These are phyloP conservation scores for Hippophae tibetana DNA, from an alignment of 306 rosid genomes.

Conservation along the genomic window DNA sequence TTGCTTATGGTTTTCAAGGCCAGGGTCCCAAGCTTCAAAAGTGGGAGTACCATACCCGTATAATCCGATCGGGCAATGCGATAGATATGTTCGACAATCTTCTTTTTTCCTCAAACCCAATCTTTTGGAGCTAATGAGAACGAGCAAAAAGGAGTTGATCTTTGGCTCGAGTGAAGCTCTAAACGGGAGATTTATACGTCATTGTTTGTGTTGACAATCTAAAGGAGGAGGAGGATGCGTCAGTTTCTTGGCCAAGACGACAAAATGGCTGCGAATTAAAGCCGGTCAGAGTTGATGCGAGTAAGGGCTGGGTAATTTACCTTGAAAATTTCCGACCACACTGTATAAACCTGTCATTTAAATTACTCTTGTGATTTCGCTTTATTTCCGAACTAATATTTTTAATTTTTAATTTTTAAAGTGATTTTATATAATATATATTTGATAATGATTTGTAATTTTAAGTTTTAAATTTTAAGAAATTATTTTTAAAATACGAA, in stretches of 20 bases:
- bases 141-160: not conserved
- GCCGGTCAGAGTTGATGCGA: not conserved
- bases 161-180: not conserved
- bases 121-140: not conserved
- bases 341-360: too few relatives aligned
- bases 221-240: conserved; percentile 2
- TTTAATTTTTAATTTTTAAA: too few relatives aligned
- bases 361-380: too few relatives aligned
- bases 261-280: conserved; percentile 2
- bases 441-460: too few relatives aligned
- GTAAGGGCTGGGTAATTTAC: not conserved
- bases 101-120: not conserved
- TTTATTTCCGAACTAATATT: too few relatives aligned
- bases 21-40: conserved; percentile 76
- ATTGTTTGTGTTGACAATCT: conserved; percentile 9
- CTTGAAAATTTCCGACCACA: too few relatives aligned
- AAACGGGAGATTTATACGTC: not conserved
- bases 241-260: conserved; percentile 38
- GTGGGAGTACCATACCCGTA: conserved; percentile 48
- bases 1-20: conserved; percentile 76
- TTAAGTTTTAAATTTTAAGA: too few relatives aligned
- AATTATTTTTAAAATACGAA: too few relatives aligned
- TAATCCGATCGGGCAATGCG: conserved; percentile 12
- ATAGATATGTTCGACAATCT: not conserved
- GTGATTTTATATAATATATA: too few relatives aligned